Base-by-base conservation (phyloP, 768 basidiomycete species). In the Gymnopilus dilepis region DNA sequence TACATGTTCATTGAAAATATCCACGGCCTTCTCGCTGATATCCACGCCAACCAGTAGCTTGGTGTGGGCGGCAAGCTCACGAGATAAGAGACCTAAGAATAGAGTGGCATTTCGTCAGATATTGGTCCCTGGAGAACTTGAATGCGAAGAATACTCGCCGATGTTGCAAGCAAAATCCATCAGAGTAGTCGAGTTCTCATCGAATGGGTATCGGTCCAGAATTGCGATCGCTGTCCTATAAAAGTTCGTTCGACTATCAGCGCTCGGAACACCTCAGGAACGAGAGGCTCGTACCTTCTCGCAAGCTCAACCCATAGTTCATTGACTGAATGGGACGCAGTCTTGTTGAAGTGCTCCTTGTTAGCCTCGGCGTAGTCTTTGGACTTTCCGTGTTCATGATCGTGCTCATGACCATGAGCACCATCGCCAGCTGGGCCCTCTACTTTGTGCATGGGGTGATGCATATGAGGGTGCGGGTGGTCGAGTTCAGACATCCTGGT, bases 141-240 rank as follows among this genome's bases (percentile, higher is more conserved):
- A 37, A 60, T 13, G 15, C 19, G 7, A 8, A 41, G 7, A 22
- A 7, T 13, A 8, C 40, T 38, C 59, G 87, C 89, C 91, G 62
- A 84, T 84, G 12, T 90, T 90, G 69, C 91, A 92, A 4, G 91
- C 91, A 67, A 83, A 92, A 65, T 92, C 91, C 81, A 93, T 77
- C 17, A 88, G 77, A 6, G 73, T 77, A 5, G 90, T 91, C 6
- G 65, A 67, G 28, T 84, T 79, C 43, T 83, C 82, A 56, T 86
- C 77, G 65, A 92, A 87, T 0, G 75, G 63, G 62, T 82, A 84
- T 9, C 70, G 71, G 24, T 75, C 64, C 24, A 74, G 75, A 45
- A 83, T 75, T 6, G 73, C 78, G n/a, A 54, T 60, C 8, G 77
- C 79, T 12, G 77, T 68, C 54, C 77, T 80, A 28, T 21, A 21